A percentile compares a stretch with the other conserved stretches of the same genome.
Evolutionary conservation across 441 rosid genomes (phyloP).

Genomic region (Erodium trifolium): DNA sequence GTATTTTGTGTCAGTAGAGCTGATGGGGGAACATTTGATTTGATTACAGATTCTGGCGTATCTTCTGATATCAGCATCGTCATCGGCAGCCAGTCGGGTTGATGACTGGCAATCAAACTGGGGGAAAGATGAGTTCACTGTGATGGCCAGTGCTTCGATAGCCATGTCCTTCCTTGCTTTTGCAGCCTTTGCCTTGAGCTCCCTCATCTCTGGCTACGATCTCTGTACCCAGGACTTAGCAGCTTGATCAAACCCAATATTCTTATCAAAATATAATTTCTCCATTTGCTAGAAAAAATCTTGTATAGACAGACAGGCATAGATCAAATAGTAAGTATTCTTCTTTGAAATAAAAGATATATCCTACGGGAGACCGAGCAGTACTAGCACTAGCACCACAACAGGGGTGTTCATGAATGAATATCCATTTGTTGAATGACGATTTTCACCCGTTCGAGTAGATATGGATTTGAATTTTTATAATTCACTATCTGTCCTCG

Average conservation of each 20-base stretch:
- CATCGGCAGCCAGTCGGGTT: conserved; percentile 82
- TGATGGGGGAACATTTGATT: too few relatives aligned
- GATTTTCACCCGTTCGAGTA: too few relatives aligned
- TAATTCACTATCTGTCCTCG: too few relatives aligned
- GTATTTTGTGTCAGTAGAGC: too few relatives aligned
- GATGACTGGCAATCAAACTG: conserved; percentile 93
- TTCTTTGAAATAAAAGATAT: too few relatives aligned
- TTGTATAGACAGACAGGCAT: too few relatives aligned
- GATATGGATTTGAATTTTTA: too few relatives aligned
- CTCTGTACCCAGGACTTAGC: conserved; percentile 31
- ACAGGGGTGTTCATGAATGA: too few relatives aligned
- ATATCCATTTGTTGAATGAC: too few relatives aligned
- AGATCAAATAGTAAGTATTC: too few relatives aligned
- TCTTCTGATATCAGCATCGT: conserved; percentile 77
- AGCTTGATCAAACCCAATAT: neutral
- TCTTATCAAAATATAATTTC: neutral
- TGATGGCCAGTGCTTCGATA: conserved; percentile 80
- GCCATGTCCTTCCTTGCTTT: conserved; percentile 76
- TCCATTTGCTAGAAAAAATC: neutral
- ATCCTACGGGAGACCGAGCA: too few relatives aligned
- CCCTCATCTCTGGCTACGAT: conserved; percentile 61
- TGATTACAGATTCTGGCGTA: conserved; percentile 65
- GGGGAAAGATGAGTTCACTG: conserved; percentile 92
- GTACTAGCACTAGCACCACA: too few relatives aligned
- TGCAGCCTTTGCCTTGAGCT: conserved; percentile 77